A percentile compares a stretch with the other conserved stretches of the same genome.
These are phyloP conservation scores for Ceratocystis albifundus DNA, from an alignment of 2,329 filamentous ascomycete genomes.

Conservation along the genomic window DNA sequence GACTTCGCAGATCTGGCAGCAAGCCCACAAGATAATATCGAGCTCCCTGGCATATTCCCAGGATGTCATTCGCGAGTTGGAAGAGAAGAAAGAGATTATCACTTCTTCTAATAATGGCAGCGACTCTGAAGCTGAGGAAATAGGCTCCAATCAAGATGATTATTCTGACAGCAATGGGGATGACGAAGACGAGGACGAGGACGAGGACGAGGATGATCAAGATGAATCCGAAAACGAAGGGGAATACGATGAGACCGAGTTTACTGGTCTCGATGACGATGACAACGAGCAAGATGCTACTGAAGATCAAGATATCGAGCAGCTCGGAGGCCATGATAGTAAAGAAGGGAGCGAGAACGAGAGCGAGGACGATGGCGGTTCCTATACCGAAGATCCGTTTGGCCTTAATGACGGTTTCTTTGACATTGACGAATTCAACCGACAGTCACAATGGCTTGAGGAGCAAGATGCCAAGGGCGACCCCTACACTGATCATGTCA, in stretches of 20 bases:
- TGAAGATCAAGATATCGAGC: constrained; percentile 12
- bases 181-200: constrained; percentile 31
- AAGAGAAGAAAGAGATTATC: constrained; percentile 39
- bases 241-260: constrained; percentile 15
- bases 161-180: constrained; percentile 30
- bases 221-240: constrained; percentile 23
- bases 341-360: constrained; percentile 34
- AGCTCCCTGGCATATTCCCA: constrained; percentile 42
- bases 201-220: constrained; percentile 25
- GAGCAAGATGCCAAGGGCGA: constrained; percentile 70
- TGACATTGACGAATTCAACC: constrained; percentile 95
- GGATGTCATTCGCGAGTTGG: constrained; percentile 38
- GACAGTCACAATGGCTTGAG: constrained; percentile 79
- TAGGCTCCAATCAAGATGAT: constrained; percentile 28
- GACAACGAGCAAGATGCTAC: constrained; percentile 30
- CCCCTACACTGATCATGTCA: constrained; percentile 58
- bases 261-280: constrained; percentile 27
- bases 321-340: constrained; percentile 22
- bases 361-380: constrained; percentile 38
- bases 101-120: constrained; percentile 25
- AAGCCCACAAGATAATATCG: constrained; percentile 69
- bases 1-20: constrained; percentile 85
- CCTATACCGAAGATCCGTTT: constrained; percentile 59
- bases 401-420: constrained; percentile 97
- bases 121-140: constrained; percentile 28